phyloP scores from a whole-genome alignment of 805 yeast species.

The Saturnispora saitoi region DNA sequence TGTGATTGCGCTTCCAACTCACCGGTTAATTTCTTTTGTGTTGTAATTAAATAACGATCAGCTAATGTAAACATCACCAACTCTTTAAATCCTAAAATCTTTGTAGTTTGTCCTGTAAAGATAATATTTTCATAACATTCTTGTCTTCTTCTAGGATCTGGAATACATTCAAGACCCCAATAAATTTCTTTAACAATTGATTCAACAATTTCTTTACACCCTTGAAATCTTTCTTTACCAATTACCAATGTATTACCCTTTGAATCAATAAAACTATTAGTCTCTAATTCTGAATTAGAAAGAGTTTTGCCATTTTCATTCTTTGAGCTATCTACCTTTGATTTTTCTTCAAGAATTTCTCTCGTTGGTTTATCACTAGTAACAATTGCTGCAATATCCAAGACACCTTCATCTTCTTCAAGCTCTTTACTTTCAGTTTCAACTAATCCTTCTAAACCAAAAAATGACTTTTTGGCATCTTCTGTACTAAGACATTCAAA shows the following conservation, averaged over 20 bases:
- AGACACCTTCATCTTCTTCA: slow-evolving; percentile 50
- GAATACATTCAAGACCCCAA: slow-evolving; percentile 41
- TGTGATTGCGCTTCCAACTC: slow-evolving; percentile 16
- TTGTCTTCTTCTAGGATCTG: slow-evolving; percentile 61
- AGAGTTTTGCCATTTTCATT: slow-evolving; percentile 4
- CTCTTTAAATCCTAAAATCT: slow-evolving; percentile 68
- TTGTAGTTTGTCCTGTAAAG: slow-evolving; percentile 68
- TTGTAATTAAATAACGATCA: slow-evolving; percentile 20
- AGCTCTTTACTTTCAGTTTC: slow-evolving; percentile 12
- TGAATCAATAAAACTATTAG: slow-evolving; percentile 59
- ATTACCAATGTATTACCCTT: slow-evolving; percentile 50
- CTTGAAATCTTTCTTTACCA: slow-evolving; percentile 89
- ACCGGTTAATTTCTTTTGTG: neutral
- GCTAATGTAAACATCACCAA: slow-evolving; percentile 50
- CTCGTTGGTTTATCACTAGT: slow-evolving; percentile 62
- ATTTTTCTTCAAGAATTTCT: slow-evolving; percentile 30
- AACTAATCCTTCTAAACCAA: slow-evolving; percentile 43
- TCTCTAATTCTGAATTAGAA: slow-evolving; percentile 62
- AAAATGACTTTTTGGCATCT: slow-evolving; percentile 51
- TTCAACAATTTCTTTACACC: slow-evolving; percentile 53
- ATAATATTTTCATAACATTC: slow-evolving; percentile 80
- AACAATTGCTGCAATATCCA: slow-evolving; percentile 86
- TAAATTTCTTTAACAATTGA: slow-evolving; percentile 47
- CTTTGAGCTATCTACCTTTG: slow-evolving; percentile 10
- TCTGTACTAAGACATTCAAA: slow-evolving; percentile 73